Base-by-base conservation (phyloP, 2,329 filamentous ascomycete species). In the Aureobasidium sp. region DNA sequence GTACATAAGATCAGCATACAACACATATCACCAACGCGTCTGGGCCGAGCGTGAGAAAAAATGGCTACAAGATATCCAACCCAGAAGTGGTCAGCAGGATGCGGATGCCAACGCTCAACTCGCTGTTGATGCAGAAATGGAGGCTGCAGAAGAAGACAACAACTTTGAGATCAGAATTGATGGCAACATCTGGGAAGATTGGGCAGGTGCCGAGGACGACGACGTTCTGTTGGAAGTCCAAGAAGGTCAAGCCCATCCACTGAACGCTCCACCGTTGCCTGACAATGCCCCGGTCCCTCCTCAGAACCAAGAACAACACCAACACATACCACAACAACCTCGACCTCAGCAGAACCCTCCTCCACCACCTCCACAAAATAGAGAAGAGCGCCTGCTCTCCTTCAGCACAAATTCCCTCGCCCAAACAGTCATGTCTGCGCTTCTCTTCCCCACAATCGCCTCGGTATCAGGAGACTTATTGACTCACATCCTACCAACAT, bases 381-480 rank as follows among this genome's bases (percentile, higher is more conserved):
- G 72, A 42, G 69, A 74, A 57, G 69, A 72, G 58, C 69, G 69
- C 21, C 67, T 71, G 57, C 73, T 84, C 4, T 75, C 79, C 33
- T 76, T 83, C 64, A 79, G 79, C 27, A 79, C 80, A 13, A 78
- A 77, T 35, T 78, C 78, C 33, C 72, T 88, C 31, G 81, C 82
- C 0, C 80, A 84, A 63, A 81, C 80, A 0, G 75, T 88, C 40
- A 77, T 89, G 33, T 86, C 86, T 6, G 86, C 87, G 1, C 75
- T 99, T 2, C 78, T 95, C 13, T 90, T 95, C 68, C 94, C 94
- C 0, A 84, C 84, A 11, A 84, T 97, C 46, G 91, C 90, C 0
- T 88, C 86, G 31, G 80, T 84, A 15, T 84, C 90, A 73, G 94
- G 94, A 46, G 87, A 91, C 67, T 69, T 90, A 0, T 77, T 97